Conservation (phyloP, 225 moss, liverwort and hornwort species). For the Pseudoscleropodium purum region DNA sequence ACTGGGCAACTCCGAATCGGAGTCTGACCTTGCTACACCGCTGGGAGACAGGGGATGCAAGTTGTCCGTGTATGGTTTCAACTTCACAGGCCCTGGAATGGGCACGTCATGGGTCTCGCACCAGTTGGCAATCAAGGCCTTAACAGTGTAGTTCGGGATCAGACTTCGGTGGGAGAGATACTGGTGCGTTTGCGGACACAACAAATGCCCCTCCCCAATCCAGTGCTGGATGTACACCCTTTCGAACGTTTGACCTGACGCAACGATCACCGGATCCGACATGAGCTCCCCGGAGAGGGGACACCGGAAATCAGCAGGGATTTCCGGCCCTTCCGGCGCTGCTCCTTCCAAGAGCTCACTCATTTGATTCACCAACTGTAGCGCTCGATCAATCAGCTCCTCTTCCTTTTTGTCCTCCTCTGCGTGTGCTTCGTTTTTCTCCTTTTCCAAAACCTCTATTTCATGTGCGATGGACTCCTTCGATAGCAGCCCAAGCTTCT, state of each 20-base stretch:
- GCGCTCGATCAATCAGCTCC: constrained; percentile 24
- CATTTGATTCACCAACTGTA: constrained; percentile 38
- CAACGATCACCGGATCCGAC: constrained; percentile 96
- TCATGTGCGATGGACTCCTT: constrained; percentile 28
- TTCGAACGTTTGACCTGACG: constrained; percentile 93
- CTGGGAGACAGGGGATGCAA: constrained; percentile 29
- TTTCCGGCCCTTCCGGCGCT: constrained; percentile 33
- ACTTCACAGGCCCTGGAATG: constrained; percentile 56
- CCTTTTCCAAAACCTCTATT: constrained; percentile 28
- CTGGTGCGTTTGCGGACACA: constrained; percentile 85
- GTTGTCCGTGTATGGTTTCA: constrained; percentile 29
- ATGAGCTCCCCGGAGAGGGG: constrained; percentile 94
- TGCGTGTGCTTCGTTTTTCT: constrained; percentile 15
- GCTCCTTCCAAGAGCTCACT: constrained; percentile 31
- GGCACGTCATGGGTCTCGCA: constrained; percentile 80
- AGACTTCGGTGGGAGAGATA: constrained; percentile 71
- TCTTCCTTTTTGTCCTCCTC: constrained; percentile 35
- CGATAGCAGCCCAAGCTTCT: constrained; percentile 37
- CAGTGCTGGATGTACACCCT: constrained; percentile 85
- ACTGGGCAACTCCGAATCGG: constrained; percentile 41
- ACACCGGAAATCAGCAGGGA: constrained; percentile 90
- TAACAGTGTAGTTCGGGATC: constrained; percentile 95
- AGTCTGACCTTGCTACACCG: constrained; percentile 18
- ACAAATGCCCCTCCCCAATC: constrained; percentile 68
- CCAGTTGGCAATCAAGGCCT: constrained; percentile 96